Base-by-base conservation (phyloP, 73 alveolate species). In the Paramecium biaurelia region DNA sequence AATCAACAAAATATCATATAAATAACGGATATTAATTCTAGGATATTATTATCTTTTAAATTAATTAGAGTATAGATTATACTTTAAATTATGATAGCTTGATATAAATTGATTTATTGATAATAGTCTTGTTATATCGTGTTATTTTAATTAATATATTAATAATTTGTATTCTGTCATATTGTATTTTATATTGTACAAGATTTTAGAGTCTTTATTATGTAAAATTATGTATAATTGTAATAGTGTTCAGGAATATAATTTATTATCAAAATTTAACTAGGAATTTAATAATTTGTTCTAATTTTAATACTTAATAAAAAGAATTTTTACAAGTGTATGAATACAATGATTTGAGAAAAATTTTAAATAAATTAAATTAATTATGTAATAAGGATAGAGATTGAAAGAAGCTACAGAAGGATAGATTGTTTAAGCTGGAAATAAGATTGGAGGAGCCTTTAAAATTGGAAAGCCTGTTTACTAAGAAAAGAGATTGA, bases 401-500 rank as follows among this genome's bases (percentile, higher is more conserved):
- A 38, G 90, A 79, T 79, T 79, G 37, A 79, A 79, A 34, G 90
- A 79, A 79, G 42, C 45, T 21, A 47, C 90, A 14, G 90, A 79
- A 34, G 90, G 90, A 14, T 26, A 38, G 24, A 79, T 79, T 14
- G 74, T 24, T 14, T 45, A 79, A 45, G 26, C 42, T 42, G 56
- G 49, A 7, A 41, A 45, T 8, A 79, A 45, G 49, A 79, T 79
- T 10, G 90, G 90, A 79, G 90, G 90, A 23, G 20, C 90, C 7
- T 43, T 79, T 24, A 23, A 79, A 45, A 43, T 79, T 11, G 70
- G 76, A 18, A 79, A 79, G 28, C 90, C 90, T 24, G 56, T 42
- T 7, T 79, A 30, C 23, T 45, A 79, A 23, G 90, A 79, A 12
- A 41, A 47, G 74, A 79, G 90, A 23, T 42, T 23, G 30, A 79